Evolutionary conservation across 345 rosid species (phyloP), one percentile per base, ranked within the genome.

Genomic region (Euphorbia pulcherrima): DNA sequence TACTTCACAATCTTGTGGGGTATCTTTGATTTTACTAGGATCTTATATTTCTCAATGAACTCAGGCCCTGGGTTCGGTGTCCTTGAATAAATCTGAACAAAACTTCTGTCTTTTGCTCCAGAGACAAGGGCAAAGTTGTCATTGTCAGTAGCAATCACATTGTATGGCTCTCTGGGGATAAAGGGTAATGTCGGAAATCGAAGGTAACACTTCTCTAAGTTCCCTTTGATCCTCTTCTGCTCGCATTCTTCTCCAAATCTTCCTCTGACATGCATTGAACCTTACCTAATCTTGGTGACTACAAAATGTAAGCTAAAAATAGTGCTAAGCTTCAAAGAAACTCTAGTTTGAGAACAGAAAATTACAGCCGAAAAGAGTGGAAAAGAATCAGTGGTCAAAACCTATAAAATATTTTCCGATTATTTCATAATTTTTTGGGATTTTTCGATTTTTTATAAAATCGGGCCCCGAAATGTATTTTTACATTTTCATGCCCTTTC

Each of bases 1-100:
- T 66, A 78, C 96, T 77, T 87, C 90, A 77, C 99, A 93, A 68
- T 93, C 99, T 64, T 93, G 99, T 58, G 99, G 99, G 2, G 97
- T 89, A 40, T 90, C 94, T 76, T 87, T 90, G 68, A 93, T 93
- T 77, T 86, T 84, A 55, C 76, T 83, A 0, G 94, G 86, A 46
- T 93, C 94, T 93, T 90, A 82, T 89, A 85, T 74, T 90, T 88
- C 68, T 82, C 83, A 9, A 90, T 89, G 80, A 90, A 93, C 68
- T 82, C 90, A 47, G 83, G 83, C 47, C 97, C 98, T 0, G 98
- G 97, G 59, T 77, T 60, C 13, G 97, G 98, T 1, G 78, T 87
- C 77, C 98, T 87, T 18, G 98, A 93, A 53, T 93, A 93, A 40
- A 93, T 74, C 97, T 92, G 98, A 66, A 93, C 41, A 75, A 93